Base-by-base conservation (phyloP, 192 early-diverging fungal species). In the Allomyces macrogynus region DNA sequence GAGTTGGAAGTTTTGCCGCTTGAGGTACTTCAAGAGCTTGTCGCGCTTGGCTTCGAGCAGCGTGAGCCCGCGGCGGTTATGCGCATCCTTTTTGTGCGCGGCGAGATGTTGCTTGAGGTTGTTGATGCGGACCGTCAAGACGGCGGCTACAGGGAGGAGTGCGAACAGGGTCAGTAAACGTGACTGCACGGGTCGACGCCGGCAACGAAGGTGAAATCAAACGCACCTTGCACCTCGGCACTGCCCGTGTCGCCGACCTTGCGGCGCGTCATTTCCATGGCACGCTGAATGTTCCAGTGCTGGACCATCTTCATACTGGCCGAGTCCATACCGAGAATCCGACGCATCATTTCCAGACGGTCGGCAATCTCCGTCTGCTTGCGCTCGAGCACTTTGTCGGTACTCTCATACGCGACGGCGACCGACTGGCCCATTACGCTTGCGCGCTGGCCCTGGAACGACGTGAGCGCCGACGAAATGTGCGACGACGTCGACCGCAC, bases 91-190 rank as follows among this genome's bases (percentile, higher is more conserved):
- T 64, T 75, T 78, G 74, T 90, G 79, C 32, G 78, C 76, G 60
- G 80, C 72, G 67, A 95, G 67, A 72, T 98, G 95, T 20, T 83
- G 78, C 64, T 85, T 68, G 70, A 98, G 78, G 65, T 90, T 87
- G 65, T 90, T 83, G 68, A 98, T 92, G 64, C 87, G 84, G 62
- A 92, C 83, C 23, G 89, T 92, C 75, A 91, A 84, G 40, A 95
- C 78, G 3, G 93, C 93, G 54, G 90, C 95, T 91, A 71, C 25
- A n/a, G 62, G 40, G 16, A 11, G 63, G 65, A 23, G 60, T 54
- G 24, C 44, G 43, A 66, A 11, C 14, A 24, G 10, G 18, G 26
- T 61, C 25, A 61, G 64, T 10, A 44, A 40, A 60, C 5, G 10
- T 7, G 0, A 16, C 18, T 1, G 22, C 18, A 64, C n/a, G 0